These are phyloP conservation scores for Daucus carota DNA, from an alignment of 129 eudicot genomes.

Conservation along the genomic window DNA sequence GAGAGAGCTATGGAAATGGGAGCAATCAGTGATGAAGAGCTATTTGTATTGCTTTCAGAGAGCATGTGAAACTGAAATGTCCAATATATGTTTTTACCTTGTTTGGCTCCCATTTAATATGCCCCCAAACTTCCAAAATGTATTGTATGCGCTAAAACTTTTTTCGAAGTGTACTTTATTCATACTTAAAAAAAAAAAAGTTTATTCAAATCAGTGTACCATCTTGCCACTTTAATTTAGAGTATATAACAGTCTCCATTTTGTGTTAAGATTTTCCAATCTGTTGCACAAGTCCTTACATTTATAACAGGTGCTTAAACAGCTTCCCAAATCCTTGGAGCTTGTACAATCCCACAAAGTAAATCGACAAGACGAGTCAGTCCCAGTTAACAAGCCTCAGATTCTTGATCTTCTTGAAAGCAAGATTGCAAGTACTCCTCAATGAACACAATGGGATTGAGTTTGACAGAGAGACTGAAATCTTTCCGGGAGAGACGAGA, in stretches of 20 bases:
- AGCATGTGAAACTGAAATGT: slow-evolving; percentile 23
- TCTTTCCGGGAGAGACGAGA: slow-evolving; percentile 65
- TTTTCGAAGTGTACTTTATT: background rate
- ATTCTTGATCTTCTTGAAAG: slow-evolving; percentile 10
- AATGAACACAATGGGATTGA: slow-evolving; percentile 51
- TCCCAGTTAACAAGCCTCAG: slow-evolving; percentile 8
- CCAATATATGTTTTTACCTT: background rate
- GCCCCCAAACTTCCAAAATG: background rate
- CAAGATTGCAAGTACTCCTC: slow-evolving; percentile 37
- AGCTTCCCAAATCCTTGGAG: slow-evolving; percentile 25
- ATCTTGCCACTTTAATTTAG: background rate
- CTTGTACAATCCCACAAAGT: slow-evolving; percentile 46
- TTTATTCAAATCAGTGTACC: background rate
- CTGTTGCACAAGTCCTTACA: background rate
- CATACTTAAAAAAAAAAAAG: too few relatives aligned
- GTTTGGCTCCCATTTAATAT: background rate
- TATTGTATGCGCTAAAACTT: background rate
- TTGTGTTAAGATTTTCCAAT: background rate
- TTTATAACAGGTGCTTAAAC: background rate
- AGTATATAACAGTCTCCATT: background rate
- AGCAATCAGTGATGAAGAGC: slow-evolving; percentile 85
- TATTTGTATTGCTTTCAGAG: slow-evolving; percentile 73
- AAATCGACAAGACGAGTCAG: slow-evolving; percentile 46
- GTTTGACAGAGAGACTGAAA: slow-evolving; percentile 49
- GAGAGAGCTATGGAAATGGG: slow-evolving; percentile 99